phyloP scores from a whole-genome alignment of 1,284 basidiomycete species.

The Melanopsichium pennsylvanicum region DNA sequence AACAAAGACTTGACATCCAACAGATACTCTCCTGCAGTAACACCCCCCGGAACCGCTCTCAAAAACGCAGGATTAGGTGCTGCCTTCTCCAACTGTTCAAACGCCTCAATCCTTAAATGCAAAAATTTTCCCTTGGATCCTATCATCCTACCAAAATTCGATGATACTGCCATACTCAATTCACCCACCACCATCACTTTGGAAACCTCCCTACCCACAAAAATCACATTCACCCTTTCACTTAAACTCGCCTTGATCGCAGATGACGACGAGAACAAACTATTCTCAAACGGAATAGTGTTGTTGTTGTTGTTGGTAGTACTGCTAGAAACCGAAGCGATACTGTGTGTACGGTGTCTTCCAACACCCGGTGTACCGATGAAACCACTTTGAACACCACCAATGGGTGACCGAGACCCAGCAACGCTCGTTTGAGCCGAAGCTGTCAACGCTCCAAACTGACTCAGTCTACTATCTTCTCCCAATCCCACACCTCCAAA shows the following conservation, averaged over 20 bases:
- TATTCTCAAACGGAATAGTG: conserved; percentile 47
- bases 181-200: conserved; percentile 70
- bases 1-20: conserved; percentile 67
- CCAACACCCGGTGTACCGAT: conserved; percentile 41
- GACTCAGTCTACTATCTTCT: conserved; percentile 30
- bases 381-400: conserved; percentile 33
- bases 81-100: conserved; percentile 69
- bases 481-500: conserved; percentile 19
- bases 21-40: conserved; percentile 67
- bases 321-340: conserved; percentile 46
- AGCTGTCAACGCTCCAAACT: conserved; percentile 31
- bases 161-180: conserved; percentile 61
- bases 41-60: conserved; percentile 64
- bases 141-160: background rate
- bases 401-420: conserved; percentile 34
- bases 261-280: conserved; percentile 19
- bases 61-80: conserved; percentile 70
- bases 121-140: conserved; percentile 28
- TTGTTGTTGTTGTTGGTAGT: conserved; percentile 29
- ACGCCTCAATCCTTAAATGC: conserved; percentile 68
- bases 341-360: conserved; percentile 46
- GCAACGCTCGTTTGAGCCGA: conserved; percentile 25
- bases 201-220: conserved; percentile 65
- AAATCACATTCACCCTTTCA: conserved; percentile 70
- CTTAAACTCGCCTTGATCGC: conserved; percentile 65